Conservation (phyloP, 2,329 filamentous ascomycete species). For the Colletotrichum cordylinicola region DNA sequence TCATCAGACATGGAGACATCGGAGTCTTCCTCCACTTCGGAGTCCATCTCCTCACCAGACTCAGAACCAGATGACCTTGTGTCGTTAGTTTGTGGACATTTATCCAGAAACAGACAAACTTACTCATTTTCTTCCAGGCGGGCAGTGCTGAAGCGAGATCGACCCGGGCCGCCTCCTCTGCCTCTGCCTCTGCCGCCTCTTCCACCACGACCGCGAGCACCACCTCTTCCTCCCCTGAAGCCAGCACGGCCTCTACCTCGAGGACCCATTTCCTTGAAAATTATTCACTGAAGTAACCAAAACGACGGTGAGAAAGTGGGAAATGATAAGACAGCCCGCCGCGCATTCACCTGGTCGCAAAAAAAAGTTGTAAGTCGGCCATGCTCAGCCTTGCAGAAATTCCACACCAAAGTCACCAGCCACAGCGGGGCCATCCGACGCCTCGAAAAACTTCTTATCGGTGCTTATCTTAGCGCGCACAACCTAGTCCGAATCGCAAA, state of each 20-base stretch:
- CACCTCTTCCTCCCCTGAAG: slow-evolving; percentile 26
- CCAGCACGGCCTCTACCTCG: slow-evolving; percentile 31
- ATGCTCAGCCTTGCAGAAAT: slow-evolving; percentile 24
- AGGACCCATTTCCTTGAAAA: slow-evolving; percentile 20
- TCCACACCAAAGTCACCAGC: slow-evolving; percentile 22
- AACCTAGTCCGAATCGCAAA: slow-evolving; percentile 53
- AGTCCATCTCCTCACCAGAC: slow-evolving; percentile 31
- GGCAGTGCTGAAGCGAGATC: slow-evolving; percentile 32
- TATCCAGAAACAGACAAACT: slow-evolving; percentile 12
- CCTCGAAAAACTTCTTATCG: slow-evolving; percentile 27
- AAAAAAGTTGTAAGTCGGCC: slow-evolving; percentile 24
- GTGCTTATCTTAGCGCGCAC: slow-evolving; percentile 59
- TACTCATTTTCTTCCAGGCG: slow-evolving; percentile 51
- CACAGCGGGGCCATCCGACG: slow-evolving; percentile 23
- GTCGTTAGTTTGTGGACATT: background rate
- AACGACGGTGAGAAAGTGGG: background rate
- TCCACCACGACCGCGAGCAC: slow-evolving; percentile 34
- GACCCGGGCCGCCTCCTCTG: slow-evolving; percentile 46
- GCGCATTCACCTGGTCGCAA: background rate
- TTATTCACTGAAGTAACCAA: background rate
- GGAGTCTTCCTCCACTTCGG: slow-evolving; percentile 42
- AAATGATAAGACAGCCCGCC: background rate
- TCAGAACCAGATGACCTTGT: slow-evolving; percentile 27
- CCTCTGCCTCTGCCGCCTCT: slow-evolving; percentile 36
- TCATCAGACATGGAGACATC: slow-evolving; percentile 46